These are phyloP conservation scores for Fragaria ananassa DNA, from an alignment of 306 rosid genomes.

Conservation along the genomic window DNA sequence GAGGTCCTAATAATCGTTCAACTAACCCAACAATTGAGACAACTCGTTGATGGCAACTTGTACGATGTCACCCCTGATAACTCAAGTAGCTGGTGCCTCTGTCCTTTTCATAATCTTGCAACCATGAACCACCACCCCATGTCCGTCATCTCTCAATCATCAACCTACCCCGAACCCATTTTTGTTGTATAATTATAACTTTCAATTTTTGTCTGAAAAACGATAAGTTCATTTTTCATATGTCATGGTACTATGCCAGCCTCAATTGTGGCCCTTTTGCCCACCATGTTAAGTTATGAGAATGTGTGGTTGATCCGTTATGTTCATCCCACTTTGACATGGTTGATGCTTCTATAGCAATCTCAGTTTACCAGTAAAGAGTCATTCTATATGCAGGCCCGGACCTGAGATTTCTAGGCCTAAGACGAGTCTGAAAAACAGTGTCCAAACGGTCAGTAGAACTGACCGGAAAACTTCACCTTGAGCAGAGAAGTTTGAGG, in stretches of 20 bases:
- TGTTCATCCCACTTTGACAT: neutral
- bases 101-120: neutral
- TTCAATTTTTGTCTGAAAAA: neutral
- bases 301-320: neutral
- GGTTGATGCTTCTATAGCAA: neutral
- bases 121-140: neutral
- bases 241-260: neutral
- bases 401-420: no score
- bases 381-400: no score
- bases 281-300: neutral
- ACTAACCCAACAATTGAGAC: no score
- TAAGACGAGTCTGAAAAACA: no score
- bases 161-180: neutral
- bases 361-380: neutral
- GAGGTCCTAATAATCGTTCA: no score
- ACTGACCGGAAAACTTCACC: no score
- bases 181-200: no score
- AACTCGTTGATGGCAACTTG: no score
- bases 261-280: neutral
- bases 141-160: neutral
- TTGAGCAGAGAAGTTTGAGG: no score
- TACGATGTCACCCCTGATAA: neutral
- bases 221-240: neutral
- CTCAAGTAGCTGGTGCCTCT: neutral
- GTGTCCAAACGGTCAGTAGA: no score